Percentiles rank a stretch among this genome's conserved stretches.
Conservation (phyloP, 805 yeast species). For the Teunomyces kruisii region DNA sequence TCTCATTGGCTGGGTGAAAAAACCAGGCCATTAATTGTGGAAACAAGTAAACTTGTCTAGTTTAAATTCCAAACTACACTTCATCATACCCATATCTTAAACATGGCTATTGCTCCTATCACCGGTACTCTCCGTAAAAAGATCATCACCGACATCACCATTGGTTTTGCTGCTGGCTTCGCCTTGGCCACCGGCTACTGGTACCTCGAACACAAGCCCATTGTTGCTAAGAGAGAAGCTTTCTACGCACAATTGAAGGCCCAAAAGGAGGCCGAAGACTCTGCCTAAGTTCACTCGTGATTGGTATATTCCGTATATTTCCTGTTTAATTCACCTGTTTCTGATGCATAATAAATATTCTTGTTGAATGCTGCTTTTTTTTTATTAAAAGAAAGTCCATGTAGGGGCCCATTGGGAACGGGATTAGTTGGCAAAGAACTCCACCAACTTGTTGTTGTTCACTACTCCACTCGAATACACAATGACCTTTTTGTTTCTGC, state of each 20-base stretch:
- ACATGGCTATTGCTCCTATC: constrained; percentile 82
- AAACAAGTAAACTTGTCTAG: background rate
- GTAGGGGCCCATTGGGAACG: no score
- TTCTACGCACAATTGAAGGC: constrained; percentile 80
- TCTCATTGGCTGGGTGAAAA: constrained; percentile 5
- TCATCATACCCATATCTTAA: constrained; percentile 6
- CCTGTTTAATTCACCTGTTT: background rate
- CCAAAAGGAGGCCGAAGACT: constrained; percentile 62
- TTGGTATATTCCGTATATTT: no score
- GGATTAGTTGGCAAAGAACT: background rate
- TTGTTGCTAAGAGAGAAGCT: constrained; percentile 75
- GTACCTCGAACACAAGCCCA: constrained; percentile 85
- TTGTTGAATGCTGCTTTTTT: no score
- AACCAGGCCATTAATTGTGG: constrained; percentile 2
- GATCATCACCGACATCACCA: constrained; percentile 72
- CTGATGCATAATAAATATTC: background rate
- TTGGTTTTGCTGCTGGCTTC: constrained; percentile 65
- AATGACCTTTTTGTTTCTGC: constrained; percentile 33
- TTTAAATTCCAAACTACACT: background rate
- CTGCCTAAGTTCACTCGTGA: constrained; percentile 18
- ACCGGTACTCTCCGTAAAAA: constrained; percentile 80
- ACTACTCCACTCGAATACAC: constrained; percentile 40
- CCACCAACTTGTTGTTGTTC: constrained; percentile 2
- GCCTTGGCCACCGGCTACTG: constrained; percentile 64
- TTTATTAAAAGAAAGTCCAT: no score